Evolutionary conservation across 208 protist genomes (phyloP), one percentile per base, ranked within the genome.

Genomic region (Zelonia costaricensis): DNA sequence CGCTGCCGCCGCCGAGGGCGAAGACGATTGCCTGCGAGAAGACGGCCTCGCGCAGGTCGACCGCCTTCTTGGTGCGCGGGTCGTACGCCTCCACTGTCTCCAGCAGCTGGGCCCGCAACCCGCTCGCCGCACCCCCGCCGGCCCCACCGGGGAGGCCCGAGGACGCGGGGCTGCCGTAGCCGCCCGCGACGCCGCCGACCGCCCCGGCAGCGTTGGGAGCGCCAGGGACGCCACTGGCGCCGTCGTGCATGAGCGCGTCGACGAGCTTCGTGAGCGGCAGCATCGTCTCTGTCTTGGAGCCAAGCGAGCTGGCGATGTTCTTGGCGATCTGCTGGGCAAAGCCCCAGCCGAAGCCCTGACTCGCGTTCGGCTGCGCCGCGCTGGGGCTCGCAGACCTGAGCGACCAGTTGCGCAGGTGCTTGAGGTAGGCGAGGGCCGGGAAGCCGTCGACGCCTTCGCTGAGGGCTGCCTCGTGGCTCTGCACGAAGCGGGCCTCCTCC

Each of bases 21-120:
- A 97, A 95, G 6, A 97, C 88, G 63, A 97, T 86, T 20, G 74
- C 83, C 57, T 95, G 84, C n/a, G 85, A 92, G 68, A 93, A 95
- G 46, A 76, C 62, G n/a, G 72, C 62, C 5, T 86, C 74, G 23
- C 60, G 64, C 16, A 92, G 59, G 46, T 95, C 73, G 5, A 92
- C 72, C 4, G 69, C 7, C 60, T 86, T 84, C 56, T 72, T 76
- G 8, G 76, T 89, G 30, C 84, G 83, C 8, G 85, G 83, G 66
- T 95, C 89, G 62, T 88, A 84, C 13, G 78, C 89, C 13, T 74
- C 68, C 23, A 95, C 76, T 16, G 76, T 85, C 43, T 88, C 81
- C 16, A 92, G 62, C 16, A 84, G 55, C 49, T 74, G 67, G 15
- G 47, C 44, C 1, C 68, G 62, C 45, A 78, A 35, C 16, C 39